Conservation (phyloP, 179 eudicot species). For the Silene noctiflora region DNA sequence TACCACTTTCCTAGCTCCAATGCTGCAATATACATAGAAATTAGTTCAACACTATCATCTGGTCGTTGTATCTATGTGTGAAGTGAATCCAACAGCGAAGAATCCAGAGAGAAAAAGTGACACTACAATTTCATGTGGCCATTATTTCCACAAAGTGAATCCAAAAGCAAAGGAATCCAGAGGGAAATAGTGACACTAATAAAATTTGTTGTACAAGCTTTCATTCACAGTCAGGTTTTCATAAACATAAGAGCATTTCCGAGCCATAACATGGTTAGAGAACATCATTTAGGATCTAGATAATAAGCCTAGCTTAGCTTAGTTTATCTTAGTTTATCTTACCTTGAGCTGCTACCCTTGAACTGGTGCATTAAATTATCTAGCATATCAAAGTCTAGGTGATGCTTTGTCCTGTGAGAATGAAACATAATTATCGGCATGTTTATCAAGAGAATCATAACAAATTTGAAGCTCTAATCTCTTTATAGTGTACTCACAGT, state of each 20-base stretch:
- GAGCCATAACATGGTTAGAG: neutral
- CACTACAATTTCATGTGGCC: neutral
- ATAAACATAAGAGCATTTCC: neutral
- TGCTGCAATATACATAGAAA: constrained; percentile 37
- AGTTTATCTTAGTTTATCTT: constrained; percentile 24
- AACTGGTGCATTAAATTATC: constrained; percentile 79
- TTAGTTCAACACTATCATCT: neutral
- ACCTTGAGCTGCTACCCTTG: constrained; percentile 90
- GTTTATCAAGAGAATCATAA: neutral
- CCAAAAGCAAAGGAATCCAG: neutral
- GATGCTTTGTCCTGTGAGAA: constrained; percentile 41
- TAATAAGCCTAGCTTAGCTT: neutral
- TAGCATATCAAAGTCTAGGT: constrained; percentile 61
- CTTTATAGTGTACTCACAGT: constrained; percentile 43
- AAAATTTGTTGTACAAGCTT: neutral
- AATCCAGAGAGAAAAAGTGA: neutral
- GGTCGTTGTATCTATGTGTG: neutral
- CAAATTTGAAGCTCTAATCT: neutral
- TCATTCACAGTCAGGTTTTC: neutral
- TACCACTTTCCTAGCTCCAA: constrained; percentile 58
- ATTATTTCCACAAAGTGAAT: neutral
- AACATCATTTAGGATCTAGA: constrained; percentile 6
- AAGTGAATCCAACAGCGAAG: neutral
- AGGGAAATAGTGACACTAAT: neutral
- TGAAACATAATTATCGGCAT: neutral